Evolutionary conservation across 2,329 filamentous ascomycete species (phyloP), one percentile per base, ranked within the genome.

Genomic region (Exophiala lecanii-corni): DNA sequence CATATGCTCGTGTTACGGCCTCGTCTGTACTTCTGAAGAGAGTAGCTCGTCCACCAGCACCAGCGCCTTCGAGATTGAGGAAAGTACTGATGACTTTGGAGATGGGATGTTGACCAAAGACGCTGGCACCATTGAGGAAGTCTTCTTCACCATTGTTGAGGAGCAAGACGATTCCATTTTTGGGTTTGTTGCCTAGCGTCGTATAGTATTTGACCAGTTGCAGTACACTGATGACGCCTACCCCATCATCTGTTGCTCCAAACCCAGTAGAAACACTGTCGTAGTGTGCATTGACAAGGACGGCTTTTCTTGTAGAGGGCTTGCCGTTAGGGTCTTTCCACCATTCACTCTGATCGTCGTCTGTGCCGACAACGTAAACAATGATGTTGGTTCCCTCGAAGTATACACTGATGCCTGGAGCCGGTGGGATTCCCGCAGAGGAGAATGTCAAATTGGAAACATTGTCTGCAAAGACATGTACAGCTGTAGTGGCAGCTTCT

Each of bases 61-160:
- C 92, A 30, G 91, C 91, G 9, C 92, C 92, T 65, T 98, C 92
- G 12, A 98, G 78, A 56, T 98, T 98, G 53, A 97, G 71, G 60
- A 98, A 97, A 0, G 87, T 88, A 59, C 89, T 85, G 7, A 87
- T 78, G 43, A 94, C 85, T 39, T 79, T 79, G 9, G 87, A 80
- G 50, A 95, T 73, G 0, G 89, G 86, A 61, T 89, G 88, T 54
- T 88, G 81, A 19, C 85, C 82, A 59, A 94, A 96, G 4, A 85
- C 89, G 47, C 80, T 78, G 5, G 91, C 89, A 1, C 92, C 92
- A 53, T 94, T 86, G 9, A 97, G 71, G 25, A 82, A 92, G 58
- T 97, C 91, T 62, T 98, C 92, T 60, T 98, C 92, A 25, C 86
- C 91, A 59, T 97, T 96, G 72, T 98, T 98, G 60, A 97, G 76